Base-by-base conservation (phyloP, 202 grass and related monocot species). In the Cymbopogon flexuosus region DNA sequence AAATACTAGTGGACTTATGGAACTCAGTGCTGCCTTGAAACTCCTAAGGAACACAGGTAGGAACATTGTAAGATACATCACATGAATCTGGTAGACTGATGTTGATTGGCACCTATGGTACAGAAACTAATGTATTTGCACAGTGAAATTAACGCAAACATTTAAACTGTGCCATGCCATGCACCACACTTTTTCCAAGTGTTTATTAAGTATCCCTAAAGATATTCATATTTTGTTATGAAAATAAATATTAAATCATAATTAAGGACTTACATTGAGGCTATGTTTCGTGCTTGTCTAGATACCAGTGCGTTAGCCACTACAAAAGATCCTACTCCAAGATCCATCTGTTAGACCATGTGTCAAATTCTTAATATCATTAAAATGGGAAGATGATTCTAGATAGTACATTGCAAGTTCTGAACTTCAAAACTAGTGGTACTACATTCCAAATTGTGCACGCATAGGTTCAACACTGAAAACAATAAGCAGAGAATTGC, bases 301-400 rank as follows among this genome's bases (percentile, higher is more conserved):
- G 94, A 97, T 76, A 91, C 84, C 79, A 97, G 81, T 84, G 91
- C 85, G 71, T 97, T 94, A 75, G 87, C 84, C 70, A 97, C 86
- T 76, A 97, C 89, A 86, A 97, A 97, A 70, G 89, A 97, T 68
- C 94, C 94, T 77, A 97, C 94, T 84, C 91, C 94, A 39, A 97
- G 88, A 94, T 97, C 94, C 94, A 97, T 97, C 94, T 97, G 90
- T 85, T 79, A 65, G n/a, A 81, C 62, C 66, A 88, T 62, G 72
- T 73, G 70, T 49, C 70, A 87, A 45, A 54, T 46, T 78, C 15
- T 83, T 58, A 72, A 61, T 41, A 82, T 67, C 24, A 83, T 72
- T 65, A 43, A 35, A 56, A 43, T 65, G 13, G 15, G 6, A 46
- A 65, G 31, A 74, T 68, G 67, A 77, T n/a, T 78, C 22, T 2